These are phyloP conservation scores for Nephelium lappaceum DNA, from an alignment of 345 rosid species.

Conservation along the genomic window DNA sequence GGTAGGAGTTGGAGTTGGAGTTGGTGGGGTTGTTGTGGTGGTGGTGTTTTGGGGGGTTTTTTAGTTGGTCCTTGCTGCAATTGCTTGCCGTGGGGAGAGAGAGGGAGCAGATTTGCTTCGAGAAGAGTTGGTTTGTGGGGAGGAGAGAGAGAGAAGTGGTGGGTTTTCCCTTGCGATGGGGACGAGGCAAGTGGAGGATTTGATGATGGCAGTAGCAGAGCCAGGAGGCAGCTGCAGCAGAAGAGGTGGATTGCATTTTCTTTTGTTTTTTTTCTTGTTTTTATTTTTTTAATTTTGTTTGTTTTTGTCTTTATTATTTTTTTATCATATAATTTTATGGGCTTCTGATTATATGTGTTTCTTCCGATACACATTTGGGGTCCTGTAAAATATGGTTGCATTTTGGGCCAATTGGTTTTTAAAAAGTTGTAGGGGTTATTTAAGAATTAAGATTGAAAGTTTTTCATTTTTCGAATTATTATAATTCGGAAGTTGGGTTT, in stretches of 20 bases:
- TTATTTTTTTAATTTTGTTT: neutral
- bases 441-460: too few relatives aligned
- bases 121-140: slow-evolving; percentile 31
- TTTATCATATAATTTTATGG: neutral
- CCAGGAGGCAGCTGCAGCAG: slow-evolving; percentile 36
- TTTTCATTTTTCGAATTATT: too few relatives aligned
- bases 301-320: slow-evolving; percentile 4
- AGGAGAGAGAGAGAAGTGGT: slow-evolving; percentile 32
- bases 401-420: too few relatives aligned
- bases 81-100: slow-evolving; percentile 40
- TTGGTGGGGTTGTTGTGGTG: neutral
- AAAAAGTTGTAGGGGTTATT: too few relatives aligned
- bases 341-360: neutral
- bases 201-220: slow-evolving; percentile 34
- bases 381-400: too few relatives aligned
- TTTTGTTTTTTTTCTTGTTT: slow-evolving; percentile 12
- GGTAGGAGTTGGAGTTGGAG: slow-evolving; percentile 19
- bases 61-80: slow-evolving; percentile 39
- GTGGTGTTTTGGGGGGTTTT: neutral
- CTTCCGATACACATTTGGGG: neutral
- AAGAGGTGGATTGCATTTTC: slow-evolving; percentile 46
- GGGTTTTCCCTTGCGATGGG: slow-evolving; percentile 28
- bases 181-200: slow-evolving; percentile 21
- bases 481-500: too few relatives aligned
- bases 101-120: slow-evolving; percentile 29